Evolutionary conservation across 176 grass and related monocot genomes (phyloP).

Genomic region (Hyparrhenia diplandra): DNA sequence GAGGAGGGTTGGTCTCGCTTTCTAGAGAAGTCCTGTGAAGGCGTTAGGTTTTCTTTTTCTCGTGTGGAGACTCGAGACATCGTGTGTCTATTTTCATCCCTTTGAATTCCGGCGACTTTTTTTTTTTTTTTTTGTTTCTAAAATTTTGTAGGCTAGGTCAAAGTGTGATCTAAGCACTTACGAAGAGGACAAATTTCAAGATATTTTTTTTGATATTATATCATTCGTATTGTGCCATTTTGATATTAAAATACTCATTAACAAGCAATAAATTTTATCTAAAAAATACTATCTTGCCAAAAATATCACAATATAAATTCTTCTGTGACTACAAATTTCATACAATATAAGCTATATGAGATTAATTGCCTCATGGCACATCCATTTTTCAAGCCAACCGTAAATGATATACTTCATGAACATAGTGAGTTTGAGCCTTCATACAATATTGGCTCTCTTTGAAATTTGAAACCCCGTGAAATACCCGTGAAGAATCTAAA

Average conservation of each 20-base stretch:
- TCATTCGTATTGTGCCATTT: neutral
- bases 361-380: neutral
- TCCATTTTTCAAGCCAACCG: neutral
- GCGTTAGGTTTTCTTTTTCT: constrained; percentile 4
- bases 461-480: neutral
- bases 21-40: constrained; percentile 20
- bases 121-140: neutral
- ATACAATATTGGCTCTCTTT: neutral
- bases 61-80: neutral
- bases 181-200: no score
- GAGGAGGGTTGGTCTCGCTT: neutral
- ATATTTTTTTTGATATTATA: no score
- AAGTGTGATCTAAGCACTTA: neutral
- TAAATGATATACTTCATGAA: neutral
- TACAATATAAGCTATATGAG: neutral
- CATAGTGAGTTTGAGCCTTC: neutral
- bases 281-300: neutral
- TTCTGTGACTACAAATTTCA: neutral
- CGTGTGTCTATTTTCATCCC: neutral
- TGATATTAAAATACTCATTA: neutral
- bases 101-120: neutral
- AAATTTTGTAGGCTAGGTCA: neutral
- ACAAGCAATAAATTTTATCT: neutral
- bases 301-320: neutral
- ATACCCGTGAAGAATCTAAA: neutral